Evolutionary conservation across 164 flowering plant species (phyloP).

Genomic region (Tinospora cordifolia): DNA sequence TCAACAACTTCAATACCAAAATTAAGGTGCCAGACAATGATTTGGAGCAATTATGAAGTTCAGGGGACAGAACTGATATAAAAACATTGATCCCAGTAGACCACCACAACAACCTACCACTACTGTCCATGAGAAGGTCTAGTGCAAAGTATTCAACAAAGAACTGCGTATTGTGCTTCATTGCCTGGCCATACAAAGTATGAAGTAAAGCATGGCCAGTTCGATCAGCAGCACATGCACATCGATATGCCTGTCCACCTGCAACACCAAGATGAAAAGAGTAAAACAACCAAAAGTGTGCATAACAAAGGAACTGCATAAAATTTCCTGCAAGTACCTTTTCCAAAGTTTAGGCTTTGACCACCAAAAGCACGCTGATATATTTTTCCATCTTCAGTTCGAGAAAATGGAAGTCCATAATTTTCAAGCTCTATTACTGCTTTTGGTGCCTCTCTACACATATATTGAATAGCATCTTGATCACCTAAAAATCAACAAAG

Average conservation of each 20-base stretch:
- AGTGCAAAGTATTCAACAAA: constrained; percentile 95
- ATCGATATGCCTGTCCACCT: constrained; percentile 99
- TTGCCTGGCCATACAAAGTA: constrained; percentile 95
- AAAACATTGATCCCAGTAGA: background rate
- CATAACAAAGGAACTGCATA: background rate
- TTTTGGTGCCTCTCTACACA: constrained; percentile 99
- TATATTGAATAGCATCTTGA: constrained; percentile 97
- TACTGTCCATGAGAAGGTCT: constrained; percentile 79
- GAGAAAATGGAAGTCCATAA: constrained; percentile 95
- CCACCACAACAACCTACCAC: constrained; percentile 43
- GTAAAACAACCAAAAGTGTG: constrained; percentile 13
- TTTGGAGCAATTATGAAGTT: background rate
- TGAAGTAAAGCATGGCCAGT: constrained; percentile 97
- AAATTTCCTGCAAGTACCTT: constrained; percentile 44
- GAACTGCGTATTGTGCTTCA: constrained; percentile 95
- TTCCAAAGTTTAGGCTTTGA: constrained; percentile 91
- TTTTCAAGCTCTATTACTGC: constrained; percentile 98
- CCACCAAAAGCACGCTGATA: constrained; percentile 99
- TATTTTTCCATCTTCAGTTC: constrained; percentile 95
- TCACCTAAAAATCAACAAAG: constrained; percentile 46
- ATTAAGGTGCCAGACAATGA: background rate
- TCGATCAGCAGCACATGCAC: constrained; percentile 99
- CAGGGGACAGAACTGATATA: background rate
- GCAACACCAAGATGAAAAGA: constrained; percentile 14
- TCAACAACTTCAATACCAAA: background rate